These are phyloP conservation scores for Aquilaria yunnanensis DNA, from an alignment of 345 rosid species.

Conservation along the genomic window DNA sequence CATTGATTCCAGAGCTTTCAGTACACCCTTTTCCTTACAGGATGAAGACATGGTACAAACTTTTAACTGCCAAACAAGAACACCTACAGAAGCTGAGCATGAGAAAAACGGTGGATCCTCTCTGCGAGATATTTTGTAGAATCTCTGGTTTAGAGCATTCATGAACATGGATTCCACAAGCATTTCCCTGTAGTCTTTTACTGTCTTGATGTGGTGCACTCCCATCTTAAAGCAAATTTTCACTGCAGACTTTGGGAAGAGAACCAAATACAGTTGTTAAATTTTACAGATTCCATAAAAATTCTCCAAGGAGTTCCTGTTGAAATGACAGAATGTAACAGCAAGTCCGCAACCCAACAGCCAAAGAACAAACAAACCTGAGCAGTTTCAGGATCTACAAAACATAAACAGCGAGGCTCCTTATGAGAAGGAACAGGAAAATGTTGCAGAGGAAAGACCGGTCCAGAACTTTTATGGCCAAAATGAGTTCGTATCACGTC, in stretches of 20 bases:
- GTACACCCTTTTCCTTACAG: conserved; percentile 79
- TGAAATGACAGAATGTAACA: conserved; percentile 10
- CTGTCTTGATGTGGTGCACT: conserved; percentile 57
- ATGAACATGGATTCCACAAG: conserved; percentile 80
- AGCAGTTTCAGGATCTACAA: conserved; percentile 77
- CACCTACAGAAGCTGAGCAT: conserved; percentile 82
- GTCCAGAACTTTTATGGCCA: conserved; percentile 35
- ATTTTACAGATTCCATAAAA: too few species aligned
- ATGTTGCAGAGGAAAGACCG: conserved; percentile 41
- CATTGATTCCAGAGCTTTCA: conserved; percentile 81
- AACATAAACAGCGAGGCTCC: conserved; percentile 65
- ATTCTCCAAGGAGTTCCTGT: neutral
- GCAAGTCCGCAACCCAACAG: conserved; percentile 40
- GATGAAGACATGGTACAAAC: conserved; percentile 76
- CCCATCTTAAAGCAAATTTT: conserved; percentile 87
- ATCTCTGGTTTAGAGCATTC: conserved; percentile 79
- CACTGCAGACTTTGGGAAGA: conserved; percentile 66
- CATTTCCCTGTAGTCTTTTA: conserved; percentile 70
- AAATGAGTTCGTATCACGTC: conserved; percentile 70
- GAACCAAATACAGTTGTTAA: conserved; percentile 1
- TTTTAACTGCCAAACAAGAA: conserved; percentile 64
- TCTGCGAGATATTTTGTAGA: conserved; percentile 73
- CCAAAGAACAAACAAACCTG: conserved; percentile 45
- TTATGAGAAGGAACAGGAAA: conserved; percentile 67
- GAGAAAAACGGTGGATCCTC: conserved; percentile 85